These are phyloP conservation scores for Rhypophila decipiens DNA, from an alignment of 495 filamentous ascomycete species.

Conservation along the genomic window DNA sequence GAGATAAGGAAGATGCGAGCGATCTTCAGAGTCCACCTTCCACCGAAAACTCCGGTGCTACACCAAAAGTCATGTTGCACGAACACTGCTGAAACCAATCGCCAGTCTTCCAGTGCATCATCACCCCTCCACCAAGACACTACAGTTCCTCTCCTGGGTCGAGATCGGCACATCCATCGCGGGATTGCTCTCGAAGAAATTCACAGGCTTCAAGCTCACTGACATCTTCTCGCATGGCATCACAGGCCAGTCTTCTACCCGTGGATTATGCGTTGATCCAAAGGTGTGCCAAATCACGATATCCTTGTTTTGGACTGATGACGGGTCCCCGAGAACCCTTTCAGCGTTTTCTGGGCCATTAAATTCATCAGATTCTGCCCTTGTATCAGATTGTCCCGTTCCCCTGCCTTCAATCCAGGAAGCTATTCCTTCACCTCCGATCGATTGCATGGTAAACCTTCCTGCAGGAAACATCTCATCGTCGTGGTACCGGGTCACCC, in stretches of 20 bases:
- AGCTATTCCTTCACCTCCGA: constrained; percentile 20
- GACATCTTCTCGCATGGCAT: constrained; percentile 35
- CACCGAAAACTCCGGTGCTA: no score
- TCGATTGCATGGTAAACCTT: constrained; percentile 69
- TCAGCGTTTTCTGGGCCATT: not conserved
- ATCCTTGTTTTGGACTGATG: constrained; percentile 36
- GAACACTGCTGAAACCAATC: no score
- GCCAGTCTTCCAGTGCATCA: no score
- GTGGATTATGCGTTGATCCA: constrained; percentile 49
- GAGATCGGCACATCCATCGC: constrained; percentile 65
- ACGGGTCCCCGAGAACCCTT: no score
- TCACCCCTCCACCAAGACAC: constrained; percentile 34
- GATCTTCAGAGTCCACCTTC: no score
- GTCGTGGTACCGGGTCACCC: constrained; percentile 68
- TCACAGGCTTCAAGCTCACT: constrained; percentile 57
- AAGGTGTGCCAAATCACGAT: constrained; percentile 48
- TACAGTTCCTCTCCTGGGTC: constrained; percentile 45
- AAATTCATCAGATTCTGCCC: not conserved
- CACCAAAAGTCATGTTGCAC: no score
- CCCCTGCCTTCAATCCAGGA: constrained; percentile 8
- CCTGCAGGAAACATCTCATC: constrained; percentile 74
- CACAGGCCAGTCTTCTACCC: constrained; percentile 56
- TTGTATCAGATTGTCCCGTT: not conserved
- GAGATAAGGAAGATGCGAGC: no score
- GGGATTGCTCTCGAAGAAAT: constrained; percentile 68